Percentiles rank a stretch among this genome's conserved stretches.
phyloP scores from a whole-genome alignment of 768 basidiomycete species.

The Porpolomopsis calyptriformis region DNA sequence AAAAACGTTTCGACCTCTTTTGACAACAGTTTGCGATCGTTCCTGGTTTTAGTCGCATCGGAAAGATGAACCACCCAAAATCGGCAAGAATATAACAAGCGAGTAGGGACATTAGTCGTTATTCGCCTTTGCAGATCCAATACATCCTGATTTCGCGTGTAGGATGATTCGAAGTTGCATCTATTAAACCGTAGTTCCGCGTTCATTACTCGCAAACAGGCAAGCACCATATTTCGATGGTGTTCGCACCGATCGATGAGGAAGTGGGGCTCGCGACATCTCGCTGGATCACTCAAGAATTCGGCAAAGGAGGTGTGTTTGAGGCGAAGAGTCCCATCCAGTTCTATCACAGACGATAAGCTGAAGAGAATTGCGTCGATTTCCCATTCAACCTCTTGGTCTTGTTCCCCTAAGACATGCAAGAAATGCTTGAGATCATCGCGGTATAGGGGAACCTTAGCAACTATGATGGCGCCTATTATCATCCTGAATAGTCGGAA shows the following conservation, averaged over 20 bases:
- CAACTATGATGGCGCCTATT: too few relatives aligned
- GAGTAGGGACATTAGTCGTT: constrained; percentile 16
- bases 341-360: background rate
- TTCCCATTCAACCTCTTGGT: too few relatives aligned
- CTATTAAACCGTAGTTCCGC: constrained; percentile 29
- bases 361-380: background rate
- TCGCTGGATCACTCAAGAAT: constrained; percentile 16
- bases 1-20: constrained; percentile 13
- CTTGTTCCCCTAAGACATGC: too few relatives aligned
- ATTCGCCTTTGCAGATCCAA: constrained; percentile 12
- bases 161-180: constrained; percentile 26
- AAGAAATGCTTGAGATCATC: too few relatives aligned
- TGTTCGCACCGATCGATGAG: constrained; percentile 9
- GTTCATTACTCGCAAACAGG: constrained; percentile 17
- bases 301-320: constrained; percentile 28
- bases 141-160: constrained; percentile 19
- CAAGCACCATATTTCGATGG: constrained; percentile 5
- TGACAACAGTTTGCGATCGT: too few relatives aligned
- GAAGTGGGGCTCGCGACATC: constrained; percentile 15
- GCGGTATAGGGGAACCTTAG: too few relatives aligned
- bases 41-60: constrained; percentile 8
- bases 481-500: too few relatives aligned
- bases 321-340: constrained; percentile 12
- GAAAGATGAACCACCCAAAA: constrained; percentile 26
- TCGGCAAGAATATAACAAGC: constrained; percentile 26